phyloP scores from a whole-genome alignment of 2,329 filamentous ascomycete genomes.

The Botryotinia globosa region DNA sequence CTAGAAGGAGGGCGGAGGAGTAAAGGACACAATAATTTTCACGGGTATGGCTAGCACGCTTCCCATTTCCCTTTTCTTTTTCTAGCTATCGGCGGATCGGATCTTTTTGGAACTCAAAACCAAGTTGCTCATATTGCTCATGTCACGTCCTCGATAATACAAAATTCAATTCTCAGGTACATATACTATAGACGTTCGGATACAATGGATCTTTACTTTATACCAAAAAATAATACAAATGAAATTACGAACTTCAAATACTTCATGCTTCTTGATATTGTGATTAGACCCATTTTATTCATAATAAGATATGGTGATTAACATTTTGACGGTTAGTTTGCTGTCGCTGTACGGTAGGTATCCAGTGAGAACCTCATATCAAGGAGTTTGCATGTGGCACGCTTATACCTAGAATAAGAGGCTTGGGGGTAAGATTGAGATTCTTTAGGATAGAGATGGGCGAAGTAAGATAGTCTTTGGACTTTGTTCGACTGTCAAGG shows the following conservation, averaged over 20 bases:
- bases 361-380: background rate
- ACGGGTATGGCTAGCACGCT: constrained; percentile 7
- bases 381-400: background rate
- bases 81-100: constrained; percentile 20
- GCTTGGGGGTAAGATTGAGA: background rate
- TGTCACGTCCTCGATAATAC: constrained; percentile 24
- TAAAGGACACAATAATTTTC: constrained; percentile 29
- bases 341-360: too few species aligned
- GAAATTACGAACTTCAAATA: background rate
- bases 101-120: constrained; percentile 29
- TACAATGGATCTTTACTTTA: constrained; percentile 17
- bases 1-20: constrained; percentile 21
- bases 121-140: constrained; percentile 27
- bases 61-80: constrained; percentile 15
- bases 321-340: background rate
- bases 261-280: background rate
- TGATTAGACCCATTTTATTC: background rate
- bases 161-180: constrained; percentile 28
- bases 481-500: background rate
- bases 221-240: constrained; percentile 17
- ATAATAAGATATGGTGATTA: background rate
- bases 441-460: background rate
- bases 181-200: constrained; percentile 24
- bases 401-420: background rate
- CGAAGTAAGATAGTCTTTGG: background rate